A percentile compares a stretch with the other conserved stretches of the same genome.
Evolutionary conservation across 257 asterid species (phyloP).

Genomic region (Euphrasia confusa): DNA sequence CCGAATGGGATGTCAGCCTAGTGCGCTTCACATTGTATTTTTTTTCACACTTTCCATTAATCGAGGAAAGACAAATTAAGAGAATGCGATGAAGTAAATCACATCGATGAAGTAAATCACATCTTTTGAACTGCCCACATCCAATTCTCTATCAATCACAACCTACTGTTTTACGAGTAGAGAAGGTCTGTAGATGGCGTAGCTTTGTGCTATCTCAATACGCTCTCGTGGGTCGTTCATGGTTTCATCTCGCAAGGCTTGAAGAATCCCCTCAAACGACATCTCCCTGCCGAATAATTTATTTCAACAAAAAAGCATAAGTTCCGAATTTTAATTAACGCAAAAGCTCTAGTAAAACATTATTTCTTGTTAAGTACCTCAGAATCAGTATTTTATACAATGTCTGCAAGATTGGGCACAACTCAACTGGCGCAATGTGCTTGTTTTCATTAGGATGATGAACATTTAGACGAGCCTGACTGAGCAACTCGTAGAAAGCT

Average conservation of each 20-base stretch:
- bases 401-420: constrained; percentile 83
- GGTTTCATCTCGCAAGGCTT: constrained; percentile 81
- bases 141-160: background rate
- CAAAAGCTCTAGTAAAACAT: background rate
- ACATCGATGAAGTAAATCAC: background rate
- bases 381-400: constrained; percentile 62
- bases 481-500: constrained; percentile 86
- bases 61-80: background rate
- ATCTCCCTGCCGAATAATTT: constrained; percentile 47
- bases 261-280: constrained; percentile 57
- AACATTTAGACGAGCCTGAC: constrained; percentile 62
- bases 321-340: background rate
- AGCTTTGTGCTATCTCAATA: constrained; percentile 81
- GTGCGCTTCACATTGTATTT: background rate
- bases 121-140: background rate
- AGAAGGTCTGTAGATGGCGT: constrained; percentile 74
- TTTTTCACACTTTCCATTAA: background rate
- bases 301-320: constrained; percentile 1
- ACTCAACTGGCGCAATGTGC: constrained; percentile 72
- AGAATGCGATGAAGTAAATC: background rate
- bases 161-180: constrained; percentile 42
- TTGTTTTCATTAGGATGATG: constrained; percentile 55
- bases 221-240: constrained; percentile 90
- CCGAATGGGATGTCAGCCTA: no score
- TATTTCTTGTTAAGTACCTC: constrained; percentile 27